phyloP scores from a whole-genome alignment of 176 grass and related monocot genomes.

The Triticum monococcum region DNA sequence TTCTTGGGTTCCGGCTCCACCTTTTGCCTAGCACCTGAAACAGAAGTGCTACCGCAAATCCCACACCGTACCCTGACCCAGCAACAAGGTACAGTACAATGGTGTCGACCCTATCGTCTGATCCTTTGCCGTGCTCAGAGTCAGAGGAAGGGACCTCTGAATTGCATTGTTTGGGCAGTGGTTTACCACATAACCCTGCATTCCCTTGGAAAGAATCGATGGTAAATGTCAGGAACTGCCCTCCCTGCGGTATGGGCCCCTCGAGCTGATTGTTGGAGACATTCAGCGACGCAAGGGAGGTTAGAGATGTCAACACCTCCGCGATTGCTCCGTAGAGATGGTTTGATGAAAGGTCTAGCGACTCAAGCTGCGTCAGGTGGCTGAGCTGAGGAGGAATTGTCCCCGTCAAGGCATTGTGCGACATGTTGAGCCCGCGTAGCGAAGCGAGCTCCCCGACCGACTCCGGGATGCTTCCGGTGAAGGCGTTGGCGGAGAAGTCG shows the following conservation, averaged over 20 bases:
- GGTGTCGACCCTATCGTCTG: neutral
- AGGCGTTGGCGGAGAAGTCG: slow-evolving; percentile 15
- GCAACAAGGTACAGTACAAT: slow-evolving; percentile 2
- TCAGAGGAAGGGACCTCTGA: neutral
- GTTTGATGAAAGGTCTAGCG: slow-evolving; percentile 21
- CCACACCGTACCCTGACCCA: slow-evolving; percentile 20
- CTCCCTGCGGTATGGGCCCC: slow-evolving; percentile 21
- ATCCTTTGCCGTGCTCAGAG: neutral
- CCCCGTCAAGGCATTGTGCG: slow-evolving; percentile 40
- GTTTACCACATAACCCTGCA: slow-evolving; percentile 16
- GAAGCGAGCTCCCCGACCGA: slow-evolving; percentile 36
- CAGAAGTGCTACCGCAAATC: slow-evolving; percentile 2
- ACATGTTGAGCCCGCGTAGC: slow-evolving; percentile 53
- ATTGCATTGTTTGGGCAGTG: slow-evolving; percentile 23
- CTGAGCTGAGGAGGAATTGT: slow-evolving; percentile 21
- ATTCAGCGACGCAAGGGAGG: slow-evolving; percentile 19
- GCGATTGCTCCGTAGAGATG: slow-evolving; percentile 2
- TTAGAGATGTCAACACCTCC: neutral
- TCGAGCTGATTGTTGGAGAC: slow-evolving; percentile 23
- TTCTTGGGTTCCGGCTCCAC: neutral
- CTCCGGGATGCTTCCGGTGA: slow-evolving; percentile 34
- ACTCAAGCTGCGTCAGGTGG: slow-evolving; percentile 1
- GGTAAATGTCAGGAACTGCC: slow-evolving; percentile 22
- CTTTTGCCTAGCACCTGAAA: neutral
- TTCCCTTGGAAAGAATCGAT: slow-evolving; percentile 3